phyloP scores from a whole-genome alignment of 2,329 filamentous ascomycete genomes.

The Incumbomyces lentus region DNA sequence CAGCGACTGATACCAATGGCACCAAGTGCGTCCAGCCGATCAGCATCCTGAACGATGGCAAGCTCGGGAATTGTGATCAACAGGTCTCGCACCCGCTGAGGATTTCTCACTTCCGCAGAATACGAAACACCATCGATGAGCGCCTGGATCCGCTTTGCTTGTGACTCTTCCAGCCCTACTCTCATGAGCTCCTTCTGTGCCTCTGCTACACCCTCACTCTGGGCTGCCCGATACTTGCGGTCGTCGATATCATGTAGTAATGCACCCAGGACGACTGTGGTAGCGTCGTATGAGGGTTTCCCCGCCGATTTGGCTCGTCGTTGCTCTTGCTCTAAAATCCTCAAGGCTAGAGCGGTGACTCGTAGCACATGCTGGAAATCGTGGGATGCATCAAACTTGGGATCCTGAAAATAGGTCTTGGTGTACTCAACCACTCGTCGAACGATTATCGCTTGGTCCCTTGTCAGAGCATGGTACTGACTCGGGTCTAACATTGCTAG shows the following conservation, averaged over 20 bases:
- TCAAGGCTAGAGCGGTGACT: conserved; percentile 61
- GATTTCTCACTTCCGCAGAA: conserved; percentile 59
- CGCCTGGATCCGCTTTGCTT: conserved; percentile 54
- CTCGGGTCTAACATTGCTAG: conserved; percentile 12
- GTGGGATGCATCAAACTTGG: conserved; percentile 61
- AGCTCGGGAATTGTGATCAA: conserved; percentile 61
- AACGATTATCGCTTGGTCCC: conserved; percentile 13
- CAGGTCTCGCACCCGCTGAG: conserved; percentile 48
- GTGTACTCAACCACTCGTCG: conserved; percentile 16
- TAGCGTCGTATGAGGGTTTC: conserved; percentile 7
- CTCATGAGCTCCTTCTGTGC: conserved; percentile 12
- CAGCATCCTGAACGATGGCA: conserved; percentile 82
- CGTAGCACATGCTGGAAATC: conserved; percentile 77
- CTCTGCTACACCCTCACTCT: conserved; percentile 10
- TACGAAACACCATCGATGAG: conserved; percentile 72
- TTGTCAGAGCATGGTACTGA: conserved; percentile 15
- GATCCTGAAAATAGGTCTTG: conserved; percentile 18
- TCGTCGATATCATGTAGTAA: conserved; percentile 24
- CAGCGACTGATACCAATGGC: conserved; percentile 71
- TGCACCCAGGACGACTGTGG: conserved; percentile 20
- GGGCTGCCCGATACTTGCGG: conserved; percentile 19
- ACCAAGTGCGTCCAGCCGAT: conserved; percentile 82
- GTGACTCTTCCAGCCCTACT: conserved; percentile 11
- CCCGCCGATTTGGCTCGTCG: conserved; percentile 9
- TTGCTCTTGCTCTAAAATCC: conserved; percentile 43